A percentile compares a stretch with the other conserved stretches of the same genome.
These are phyloP conservation scores for Colletotrichum magnum DNA, from an alignment of 2,329 filamentous ascomycete genomes.

Conservation along the genomic window DNA sequence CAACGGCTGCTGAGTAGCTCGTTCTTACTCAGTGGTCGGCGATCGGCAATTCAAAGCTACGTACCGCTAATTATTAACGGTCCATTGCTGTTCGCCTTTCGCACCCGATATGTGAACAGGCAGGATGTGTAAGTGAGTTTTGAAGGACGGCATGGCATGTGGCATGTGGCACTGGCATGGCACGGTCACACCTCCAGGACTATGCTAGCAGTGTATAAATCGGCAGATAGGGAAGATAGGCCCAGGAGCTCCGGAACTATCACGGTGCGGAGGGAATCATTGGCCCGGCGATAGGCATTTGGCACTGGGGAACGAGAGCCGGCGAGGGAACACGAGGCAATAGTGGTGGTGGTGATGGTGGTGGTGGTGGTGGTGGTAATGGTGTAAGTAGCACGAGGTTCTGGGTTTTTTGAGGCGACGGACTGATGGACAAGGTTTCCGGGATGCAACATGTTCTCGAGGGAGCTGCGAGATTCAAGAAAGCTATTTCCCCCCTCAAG, in stretches of 20 bases:
- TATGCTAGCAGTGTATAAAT: not conserved
- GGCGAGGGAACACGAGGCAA: not conserved
- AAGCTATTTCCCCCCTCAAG: constrained; percentile 12
- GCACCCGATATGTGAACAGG: constrained; percentile 16
- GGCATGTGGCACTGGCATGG: constrained; percentile 23
- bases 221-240: constrained; percentile 6
- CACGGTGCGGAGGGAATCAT: not conserved
- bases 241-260: not conserved
- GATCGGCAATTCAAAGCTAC: constrained; percentile 22
- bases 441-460: constrained; percentile 17
- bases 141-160: constrained; percentile 16
- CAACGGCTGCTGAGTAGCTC: constrained; percentile 6
- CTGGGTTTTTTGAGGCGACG: constrained; percentile 6
- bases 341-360: too few species aligned
- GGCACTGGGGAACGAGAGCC: constrained; percentile 1
- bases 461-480: constrained; percentile 20
- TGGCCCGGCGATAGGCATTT: not conserved
- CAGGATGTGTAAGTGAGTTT: constrained; percentile 11
- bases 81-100: constrained; percentile 4
- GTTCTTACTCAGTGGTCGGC: constrained; percentile 23
- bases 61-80: not conserved
- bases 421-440: constrained; percentile 26
- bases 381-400: too few species aligned
- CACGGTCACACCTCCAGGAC: constrained; percentile 12
- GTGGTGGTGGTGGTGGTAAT: too few species aligned